phyloP scores from a whole-genome alignment of 139 green algal genomes.

The Chlamydomonas urium region DNA sequence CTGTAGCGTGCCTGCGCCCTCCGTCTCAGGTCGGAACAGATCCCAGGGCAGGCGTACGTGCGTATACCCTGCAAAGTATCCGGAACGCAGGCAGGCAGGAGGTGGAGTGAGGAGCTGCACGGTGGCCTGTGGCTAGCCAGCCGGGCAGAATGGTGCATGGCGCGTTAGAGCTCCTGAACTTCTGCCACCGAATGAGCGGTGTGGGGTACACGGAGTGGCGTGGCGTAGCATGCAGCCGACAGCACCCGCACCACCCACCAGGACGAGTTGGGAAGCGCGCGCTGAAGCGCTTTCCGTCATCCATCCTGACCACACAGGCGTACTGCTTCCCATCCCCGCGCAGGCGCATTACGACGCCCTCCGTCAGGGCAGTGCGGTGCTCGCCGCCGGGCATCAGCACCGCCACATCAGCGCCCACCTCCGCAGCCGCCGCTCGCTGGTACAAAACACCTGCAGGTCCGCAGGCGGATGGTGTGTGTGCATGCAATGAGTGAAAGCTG shows the following conservation, averaged over 20 bases:
- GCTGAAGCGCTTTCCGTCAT: conserved; percentile 52
- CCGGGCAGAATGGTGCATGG: too few relatives aligned
- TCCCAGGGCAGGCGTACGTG: conserved; percentile 80
- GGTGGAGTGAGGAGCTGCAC: too few relatives aligned
- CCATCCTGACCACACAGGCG: conserved; percentile 57
- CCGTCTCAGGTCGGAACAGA: conserved; percentile 66
- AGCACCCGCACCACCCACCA: too few relatives aligned
- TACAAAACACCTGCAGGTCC: conserved; percentile 64
- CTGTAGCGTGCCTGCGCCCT: conserved; percentile 39
- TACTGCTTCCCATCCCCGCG: conserved; percentile 83
- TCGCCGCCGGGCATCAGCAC: conserved; percentile 42
- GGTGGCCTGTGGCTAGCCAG: too few relatives aligned
- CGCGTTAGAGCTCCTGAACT: too few relatives aligned
- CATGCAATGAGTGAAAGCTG: too few relatives aligned
- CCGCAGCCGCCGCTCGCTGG: conserved; percentile 50
- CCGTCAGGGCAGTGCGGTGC: conserved; percentile 48
- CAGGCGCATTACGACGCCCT: conserved; percentile 79
- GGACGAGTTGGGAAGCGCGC: conserved; percentile 59
- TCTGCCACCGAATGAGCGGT: too few relatives aligned
- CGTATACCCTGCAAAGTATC: too few relatives aligned
- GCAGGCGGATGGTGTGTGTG: too few relatives aligned
- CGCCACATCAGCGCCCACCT: conserved; percentile 47
- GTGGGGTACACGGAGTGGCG: too few relatives aligned
- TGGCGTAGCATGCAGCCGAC: too few relatives aligned
- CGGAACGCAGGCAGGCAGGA: too few relatives aligned